Conservation (phyloP, 148 eudicot genomes). For the Rhododendron ferrugineum region DNA sequence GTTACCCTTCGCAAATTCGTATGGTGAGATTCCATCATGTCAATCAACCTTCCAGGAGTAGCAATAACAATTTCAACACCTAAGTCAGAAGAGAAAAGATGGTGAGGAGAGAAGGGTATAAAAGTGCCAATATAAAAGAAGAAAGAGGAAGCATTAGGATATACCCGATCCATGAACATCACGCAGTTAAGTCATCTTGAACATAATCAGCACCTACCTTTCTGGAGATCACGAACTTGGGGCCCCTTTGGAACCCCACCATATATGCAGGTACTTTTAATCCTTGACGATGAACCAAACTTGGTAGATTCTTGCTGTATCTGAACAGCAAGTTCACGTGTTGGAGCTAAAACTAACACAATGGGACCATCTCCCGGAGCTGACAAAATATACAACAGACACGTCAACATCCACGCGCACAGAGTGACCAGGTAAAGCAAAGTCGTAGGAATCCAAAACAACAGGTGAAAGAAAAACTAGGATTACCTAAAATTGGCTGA, state of each 20-base stretch:
- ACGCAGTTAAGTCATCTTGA: slow-evolving; percentile 91
- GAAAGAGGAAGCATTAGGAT: slow-evolving; percentile 38
- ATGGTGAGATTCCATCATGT: slow-evolving; percentile 92
- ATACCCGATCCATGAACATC: slow-evolving; percentile 69
- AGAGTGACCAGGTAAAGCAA: not conserved
- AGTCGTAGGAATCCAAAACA: not conserved
- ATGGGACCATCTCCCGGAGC: slow-evolving; percentile 97
- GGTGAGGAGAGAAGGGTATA: not conserved
- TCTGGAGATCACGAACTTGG: slow-evolving; percentile 99
- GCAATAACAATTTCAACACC: slow-evolving; percentile 97
- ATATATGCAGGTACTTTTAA: slow-evolving; percentile 97
- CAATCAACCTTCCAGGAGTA: slow-evolving; percentile 96
- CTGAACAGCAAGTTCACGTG: slow-evolving; percentile 98
- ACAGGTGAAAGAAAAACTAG: not conserved
- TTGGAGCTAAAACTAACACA: slow-evolving; percentile 94
- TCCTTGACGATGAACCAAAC: slow-evolving; percentile 95
- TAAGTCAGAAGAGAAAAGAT: slow-evolving; percentile 22
- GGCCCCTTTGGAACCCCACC: slow-evolving; percentile 99
- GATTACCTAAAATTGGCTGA: slow-evolving; percentile 83
- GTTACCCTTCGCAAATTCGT: slow-evolving; percentile 94
- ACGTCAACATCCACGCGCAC: not conserved
- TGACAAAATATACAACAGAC: slow-evolving; percentile 10
- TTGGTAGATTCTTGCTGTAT: slow-evolving; percentile 97
- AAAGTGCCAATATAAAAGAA: not conserved
- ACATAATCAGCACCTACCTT: slow-evolving; percentile 99